Conservation (phyloP, 1,284 basidiomycete genomes). For the Moesziomyces aphidis region DNA sequence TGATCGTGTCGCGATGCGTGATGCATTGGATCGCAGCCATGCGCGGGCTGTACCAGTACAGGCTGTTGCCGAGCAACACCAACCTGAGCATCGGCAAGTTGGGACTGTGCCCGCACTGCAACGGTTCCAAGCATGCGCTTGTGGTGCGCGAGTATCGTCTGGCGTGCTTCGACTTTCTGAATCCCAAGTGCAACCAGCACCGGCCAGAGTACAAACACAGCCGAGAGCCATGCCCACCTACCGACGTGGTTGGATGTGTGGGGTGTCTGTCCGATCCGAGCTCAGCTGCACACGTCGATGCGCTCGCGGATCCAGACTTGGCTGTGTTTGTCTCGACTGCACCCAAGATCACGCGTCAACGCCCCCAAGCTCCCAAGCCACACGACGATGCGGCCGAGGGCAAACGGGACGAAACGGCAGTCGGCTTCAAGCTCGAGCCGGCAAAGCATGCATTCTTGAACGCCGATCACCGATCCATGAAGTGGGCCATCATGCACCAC, state of each 20-base stretch:
- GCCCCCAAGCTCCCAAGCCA: conserved; percentile 28
- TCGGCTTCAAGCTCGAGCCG: conserved; percentile 26
- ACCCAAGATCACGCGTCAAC: conserved; percentile 36
- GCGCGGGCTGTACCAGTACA: conserved; percentile 43
- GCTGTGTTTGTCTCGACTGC: conserved; percentile 24
- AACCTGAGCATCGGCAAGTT: conserved; percentile 16
- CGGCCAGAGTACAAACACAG: background rate
- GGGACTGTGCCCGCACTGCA: conserved; percentile 30
- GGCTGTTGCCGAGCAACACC: conserved; percentile 22
- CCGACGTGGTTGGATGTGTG: conserved; percentile 21
- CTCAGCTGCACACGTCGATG: conserved; percentile 12
- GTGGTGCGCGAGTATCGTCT: conserved; percentile 31
- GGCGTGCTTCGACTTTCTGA: conserved; percentile 38
- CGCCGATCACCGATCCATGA: conserved; percentile 42
- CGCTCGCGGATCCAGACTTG: conserved; percentile 25
- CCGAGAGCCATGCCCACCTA: conserved; percentile 15
- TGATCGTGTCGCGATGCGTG: conserved; percentile 41
- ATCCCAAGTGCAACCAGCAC: conserved; percentile 24
- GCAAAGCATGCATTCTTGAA: conserved; percentile 31
- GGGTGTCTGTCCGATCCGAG: conserved; percentile 17
- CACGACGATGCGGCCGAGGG: background rate
- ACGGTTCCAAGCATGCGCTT: conserved; percentile 25
- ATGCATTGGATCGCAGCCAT: conserved; percentile 55
- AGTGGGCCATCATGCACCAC: conserved; percentile 51
- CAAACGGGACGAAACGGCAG: background rate